Conservation (phyloP, 805 yeast genomes). For the Suhomyces canberraensis region DNA sequence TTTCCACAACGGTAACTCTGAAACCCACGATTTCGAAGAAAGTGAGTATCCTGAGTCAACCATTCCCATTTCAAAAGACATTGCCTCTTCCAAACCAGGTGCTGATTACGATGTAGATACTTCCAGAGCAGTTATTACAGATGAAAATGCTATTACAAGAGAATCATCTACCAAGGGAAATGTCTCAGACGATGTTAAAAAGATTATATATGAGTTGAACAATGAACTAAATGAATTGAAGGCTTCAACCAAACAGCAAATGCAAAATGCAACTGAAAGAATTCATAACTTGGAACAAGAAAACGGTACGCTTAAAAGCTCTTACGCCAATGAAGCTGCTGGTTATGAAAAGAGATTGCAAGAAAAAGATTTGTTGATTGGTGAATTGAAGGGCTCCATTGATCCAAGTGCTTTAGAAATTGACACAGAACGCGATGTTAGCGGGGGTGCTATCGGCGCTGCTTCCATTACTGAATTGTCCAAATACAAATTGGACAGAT, state of each 20-base stretch:
- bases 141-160: background rate
- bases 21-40: background rate
- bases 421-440: constrained; percentile 8
- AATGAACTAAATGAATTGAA: constrained; percentile 31
- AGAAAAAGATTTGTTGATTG: constrained; percentile 31
- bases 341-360: constrained; percentile 18
- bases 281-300: constrained; percentile 48
- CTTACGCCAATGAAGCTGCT: constrained; percentile 8
- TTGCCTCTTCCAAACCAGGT: background rate
- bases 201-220: constrained; percentile 30
- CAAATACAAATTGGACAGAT: constrained; percentile 40
- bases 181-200: constrained; percentile 25
- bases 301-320: constrained; percentile 13
- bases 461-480: constrained; percentile 26
- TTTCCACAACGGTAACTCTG: background rate
- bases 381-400: constrained; percentile 27
- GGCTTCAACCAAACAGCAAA: constrained; percentile 42
- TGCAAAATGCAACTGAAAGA: constrained; percentile 54
- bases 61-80: background rate
- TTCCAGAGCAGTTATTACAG: background rate
- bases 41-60: background rate
- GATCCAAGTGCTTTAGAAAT: constrained; percentile 24
- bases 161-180: background rate
- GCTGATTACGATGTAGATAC: background rate
- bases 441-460: background rate